These are phyloP conservation scores for Aureobasidium sp. DNA, from an alignment of 2,329 filamentous ascomycete genomes.

Conservation along the genomic window DNA sequence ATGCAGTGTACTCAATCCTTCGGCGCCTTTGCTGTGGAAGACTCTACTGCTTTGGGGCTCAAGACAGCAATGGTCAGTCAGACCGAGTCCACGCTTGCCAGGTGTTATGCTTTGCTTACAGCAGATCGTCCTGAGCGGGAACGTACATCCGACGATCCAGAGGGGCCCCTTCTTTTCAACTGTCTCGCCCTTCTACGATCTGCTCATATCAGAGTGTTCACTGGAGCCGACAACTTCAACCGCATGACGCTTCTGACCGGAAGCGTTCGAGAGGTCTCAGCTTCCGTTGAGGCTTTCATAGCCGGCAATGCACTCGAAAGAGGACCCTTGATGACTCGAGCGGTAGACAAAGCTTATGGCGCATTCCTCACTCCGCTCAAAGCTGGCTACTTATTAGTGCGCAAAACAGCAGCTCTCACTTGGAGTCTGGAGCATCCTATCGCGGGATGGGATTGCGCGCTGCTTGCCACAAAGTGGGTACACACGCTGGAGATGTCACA, in stretches of 20 bases:
- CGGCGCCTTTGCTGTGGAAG: conserved; percentile 17
- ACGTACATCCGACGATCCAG: conserved; percentile 18
- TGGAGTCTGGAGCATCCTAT: conserved; percentile 21
- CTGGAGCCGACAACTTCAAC: conserved; percentile 22
- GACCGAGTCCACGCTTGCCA: conserved; percentile 18
- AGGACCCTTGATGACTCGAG: conserved; percentile 20
- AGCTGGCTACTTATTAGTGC: conserved; percentile 18
- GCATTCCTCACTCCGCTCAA: conserved; percentile 22
- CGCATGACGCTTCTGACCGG: conserved; percentile 23
- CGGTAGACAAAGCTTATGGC: conserved; percentile 23
- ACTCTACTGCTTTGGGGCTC: not conserved
- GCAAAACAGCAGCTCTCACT: conserved; percentile 22
- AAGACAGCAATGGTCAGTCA: not conserved
- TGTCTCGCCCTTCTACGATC: conserved; percentile 26
- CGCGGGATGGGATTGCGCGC: conserved; percentile 9
- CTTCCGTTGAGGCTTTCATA: not conserved
- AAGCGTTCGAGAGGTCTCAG: conserved; percentile 15
- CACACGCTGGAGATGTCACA: conserved; percentile 3
- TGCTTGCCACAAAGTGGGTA: conserved; percentile 10
- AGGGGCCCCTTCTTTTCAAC: conserved; percentile 27
- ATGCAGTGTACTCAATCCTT: conserved; percentile 26
- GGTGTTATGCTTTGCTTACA: conserved; percentile 19
- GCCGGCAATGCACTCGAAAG: conserved; percentile 19
- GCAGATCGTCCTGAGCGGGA: conserved; percentile 6
- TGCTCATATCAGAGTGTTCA: conserved; percentile 25